Base-by-base conservation (phyloP, 306 rosid species). In the Crotalaria pallida region DNA sequence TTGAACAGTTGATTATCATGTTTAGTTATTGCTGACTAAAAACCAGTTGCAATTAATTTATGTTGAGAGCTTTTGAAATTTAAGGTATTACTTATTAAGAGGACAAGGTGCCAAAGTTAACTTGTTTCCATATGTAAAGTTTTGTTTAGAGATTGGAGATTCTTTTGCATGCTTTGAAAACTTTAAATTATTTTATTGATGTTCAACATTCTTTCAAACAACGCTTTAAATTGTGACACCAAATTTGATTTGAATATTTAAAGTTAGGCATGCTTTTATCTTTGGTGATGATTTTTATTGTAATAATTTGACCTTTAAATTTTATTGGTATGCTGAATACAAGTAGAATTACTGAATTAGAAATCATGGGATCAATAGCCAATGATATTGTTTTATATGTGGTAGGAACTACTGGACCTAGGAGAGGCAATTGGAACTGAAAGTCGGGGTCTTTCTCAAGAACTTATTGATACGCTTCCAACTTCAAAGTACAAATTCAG, bases 341-440 rank as follows among this genome's bases (percentile, higher is more conserved):
- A 22, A 75, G 58, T 58, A 40, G 17, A 70, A 52, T 65, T 70
- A 12, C 52, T 21, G 17, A 65, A 58, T 64, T 78, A 11, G 52
- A 57, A 65, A 48, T 18, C 56, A 62, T 44, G 58, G 64, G 64
- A 74, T 56, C 38, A 62, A 60, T 52, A 34, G 40, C 24, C 11
- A n/a, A 36, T 9, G 69, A 75, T 41, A 41, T n/a, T 47, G 56
- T 33, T 17, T 16, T 43, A 21, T 85, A 53, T 66, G 69, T 53
- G 58, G 26, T 80, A 92, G 98, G 96, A 89, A 77, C 80, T 90
- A 48, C 84, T 92, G 50, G 93, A 90, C 79, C 79, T 90, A 69
- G 96, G 96, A 38, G 98, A 92, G 76, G 85, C 96, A 36, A 92
- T 90, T 73, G 98, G 96, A 78, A 86, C 89, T 57, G 82, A 92